These are phyloP conservation scores for Phytophthora sp. DNA, from an alignment of 352 stramenopile species.

Conservation along the genomic window DNA sequence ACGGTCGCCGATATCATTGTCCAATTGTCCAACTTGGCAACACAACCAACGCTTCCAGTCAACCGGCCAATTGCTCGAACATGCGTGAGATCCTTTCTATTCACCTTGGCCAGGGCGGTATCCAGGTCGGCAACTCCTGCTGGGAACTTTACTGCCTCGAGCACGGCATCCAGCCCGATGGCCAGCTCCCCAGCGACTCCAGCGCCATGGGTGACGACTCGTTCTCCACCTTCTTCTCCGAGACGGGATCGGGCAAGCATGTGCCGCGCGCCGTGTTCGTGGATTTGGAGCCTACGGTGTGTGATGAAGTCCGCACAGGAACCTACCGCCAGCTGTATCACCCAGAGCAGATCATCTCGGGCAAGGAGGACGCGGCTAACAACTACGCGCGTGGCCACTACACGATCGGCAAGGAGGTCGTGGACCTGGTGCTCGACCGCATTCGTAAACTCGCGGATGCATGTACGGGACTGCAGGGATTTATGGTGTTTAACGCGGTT, in stretches of 20 bases:
- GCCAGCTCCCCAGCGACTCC: conserved; percentile 72
- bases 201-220: conserved; percentile 40
- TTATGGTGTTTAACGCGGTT: conserved; percentile 97
- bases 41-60: conserved; percentile 3
- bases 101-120: conserved; percentile 94
- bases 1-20: conserved; percentile 17
- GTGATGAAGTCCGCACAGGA: conserved; percentile 95
- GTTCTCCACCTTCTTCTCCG: conserved; percentile 87
- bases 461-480: conserved; percentile 97
- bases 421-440: conserved; percentile 96
- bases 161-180: conserved; percentile 93
- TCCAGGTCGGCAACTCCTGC: conserved; percentile 87
- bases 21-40: conserved; percentile 20
- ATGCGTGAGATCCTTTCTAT: conserved; percentile 97
- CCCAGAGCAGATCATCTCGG: conserved; percentile 98
- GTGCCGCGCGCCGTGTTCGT: conserved; percentile 90
- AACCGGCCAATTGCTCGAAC: background rate
- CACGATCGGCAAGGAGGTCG: conserved; percentile 95
- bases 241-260: conserved; percentile 77
- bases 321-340: conserved; percentile 98
- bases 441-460: conserved; percentile 97
- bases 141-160: conserved; percentile 94
- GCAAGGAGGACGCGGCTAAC: conserved; percentile 96
- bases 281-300: conserved; percentile 97
- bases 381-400: conserved; percentile 94